Evolutionary conservation across 2,329 filamentous ascomycete genomes (phyloP).

Genomic region (Sclerotinia glacialis): DNA sequence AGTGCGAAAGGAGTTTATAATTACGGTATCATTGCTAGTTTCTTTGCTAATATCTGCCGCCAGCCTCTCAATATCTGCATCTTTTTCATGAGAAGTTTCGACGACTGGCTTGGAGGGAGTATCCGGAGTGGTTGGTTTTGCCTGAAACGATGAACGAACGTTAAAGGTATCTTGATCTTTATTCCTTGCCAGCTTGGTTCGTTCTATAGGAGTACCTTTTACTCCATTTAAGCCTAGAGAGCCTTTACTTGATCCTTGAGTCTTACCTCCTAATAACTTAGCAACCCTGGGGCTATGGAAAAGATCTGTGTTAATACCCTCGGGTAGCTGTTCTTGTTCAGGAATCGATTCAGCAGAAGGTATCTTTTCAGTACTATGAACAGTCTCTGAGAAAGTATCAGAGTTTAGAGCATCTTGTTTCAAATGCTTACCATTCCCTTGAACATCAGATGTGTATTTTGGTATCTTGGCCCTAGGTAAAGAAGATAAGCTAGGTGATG

Average conservation of each 20-base stretch:
- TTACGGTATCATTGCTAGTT: constrained; percentile 38
- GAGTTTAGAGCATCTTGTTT: constrained; percentile 31
- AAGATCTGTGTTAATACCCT: constrained; percentile 58
- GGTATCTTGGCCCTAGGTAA: constrained; percentile 56
- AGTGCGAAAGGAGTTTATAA: not conserved
- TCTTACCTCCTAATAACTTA: constrained; percentile 51
- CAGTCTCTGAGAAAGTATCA: constrained; percentile 40
- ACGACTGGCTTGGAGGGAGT: constrained; percentile 3
- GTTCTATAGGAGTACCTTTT: constrained; percentile 40
- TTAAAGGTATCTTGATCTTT: constrained; percentile 43
- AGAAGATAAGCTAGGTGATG: constrained; percentile 49
- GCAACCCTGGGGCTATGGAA: constrained; percentile 61
- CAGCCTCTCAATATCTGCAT: constrained; percentile 46
- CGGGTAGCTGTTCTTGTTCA: constrained; percentile 49
- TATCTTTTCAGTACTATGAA: constrained; percentile 21
- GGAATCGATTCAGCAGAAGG: constrained; percentile 33
- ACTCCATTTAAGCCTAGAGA: constrained; percentile 39
- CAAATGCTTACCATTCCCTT: constrained; percentile 30
- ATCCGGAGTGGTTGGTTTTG: constrained; percentile 22
- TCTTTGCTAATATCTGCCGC: constrained; percentile 45
- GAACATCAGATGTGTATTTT: constrained; percentile 44
- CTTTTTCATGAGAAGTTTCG: constrained; percentile 25
- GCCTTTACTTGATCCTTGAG: constrained; percentile 27
- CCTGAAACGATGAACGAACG: constrained; percentile 26
- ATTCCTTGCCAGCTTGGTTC: constrained; percentile 31